phyloP scores from a whole-genome alignment of 345 rosid species.

The Pseudoturritis turrita region DNA sequence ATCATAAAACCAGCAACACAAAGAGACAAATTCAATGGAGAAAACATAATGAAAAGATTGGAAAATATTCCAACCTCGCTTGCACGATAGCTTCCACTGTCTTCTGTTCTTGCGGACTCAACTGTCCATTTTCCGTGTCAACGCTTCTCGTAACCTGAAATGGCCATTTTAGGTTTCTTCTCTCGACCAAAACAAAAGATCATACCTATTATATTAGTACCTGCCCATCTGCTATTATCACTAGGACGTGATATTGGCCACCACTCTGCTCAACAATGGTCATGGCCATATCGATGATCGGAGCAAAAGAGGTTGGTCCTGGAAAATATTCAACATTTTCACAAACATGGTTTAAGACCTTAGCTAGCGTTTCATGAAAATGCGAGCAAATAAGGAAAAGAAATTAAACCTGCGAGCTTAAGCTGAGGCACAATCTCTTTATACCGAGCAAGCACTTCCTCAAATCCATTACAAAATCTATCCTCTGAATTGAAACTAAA shows the following conservation, averaged over 20 bases:
- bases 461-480: conserved; percentile 83
- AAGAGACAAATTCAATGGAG: background rate
- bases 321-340: background rate
- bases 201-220: conserved; percentile 32
- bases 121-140: conserved; percentile 60
- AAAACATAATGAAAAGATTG: background rate
- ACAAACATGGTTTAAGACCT: background rate
- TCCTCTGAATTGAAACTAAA: conserved; percentile 70
- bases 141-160: conserved; percentile 89
- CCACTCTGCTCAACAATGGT: conserved; percentile 86
- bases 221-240: conserved; percentile 99
- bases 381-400: background rate
- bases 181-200: background rate
- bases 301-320: conserved; percentile 99
- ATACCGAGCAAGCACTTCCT: conserved; percentile 75
- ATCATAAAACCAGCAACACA: background rate
- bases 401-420: conserved; percentile 67
- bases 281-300: conserved; percentile 88
- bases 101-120: conserved; percentile 93
- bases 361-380: background rate
- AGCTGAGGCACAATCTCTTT: conserved; percentile 78
- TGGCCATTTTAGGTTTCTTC: background rate
- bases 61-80: conserved; percentile 59
- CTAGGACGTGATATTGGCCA: conserved; percentile 89
- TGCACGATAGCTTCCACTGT: conserved; percentile 88